Evolutionary conservation across 2,329 filamentous ascomycete species (phyloP), one percentile per base, ranked within the genome.

Genomic region (Colletotrichum chrysophilum): DNA sequence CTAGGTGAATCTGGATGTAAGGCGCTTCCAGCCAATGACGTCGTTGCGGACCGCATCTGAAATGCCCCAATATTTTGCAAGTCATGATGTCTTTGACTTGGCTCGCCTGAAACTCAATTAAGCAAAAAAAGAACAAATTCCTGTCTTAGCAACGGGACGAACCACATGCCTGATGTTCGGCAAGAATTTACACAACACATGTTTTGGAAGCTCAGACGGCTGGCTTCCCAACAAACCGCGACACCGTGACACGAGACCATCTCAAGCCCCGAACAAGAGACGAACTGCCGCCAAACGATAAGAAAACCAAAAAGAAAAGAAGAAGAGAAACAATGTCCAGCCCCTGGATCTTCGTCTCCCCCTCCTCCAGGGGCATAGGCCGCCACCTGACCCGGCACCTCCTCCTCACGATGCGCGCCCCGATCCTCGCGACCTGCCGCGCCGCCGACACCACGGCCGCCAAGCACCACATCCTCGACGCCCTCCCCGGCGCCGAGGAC

Each of bases 291-390:
- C 21, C 52, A 56, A n/a, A 14, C 24, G 13, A 28, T 56, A 13
- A 56, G 24, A 24, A 56, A 14, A 26, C 21, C 52, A 56, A 24
- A 28, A 7, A 61, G 21, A n/a, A 16, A 16, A 36, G 26, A n/a
- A 21, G 24, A 55, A 36, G 38, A 5, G 10, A 24, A 56, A 38
- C 7, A 76, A 87, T 88, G 85, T 87, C 87, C 48, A 85, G 85
- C 43, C 88, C 88, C 24, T 90, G 88, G 88, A 86, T 88, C 78
- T 81, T 90, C 77, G 78, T 89, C 76, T 87, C 84, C 56, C 87
- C 88, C 0, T 85, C 88, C 21, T 87, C 83, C 79, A 84, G 88
- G 30, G 88, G 88, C 77, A 88, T 90, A 61, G 88, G 88, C 65
- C 82, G 87, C 77, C 85, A 87, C 56, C 84, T 91, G 14, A 87